Conservation (phyloP, 1,284 basidiomycete genomes). For the Paramarasmius palmivorus region DNA sequence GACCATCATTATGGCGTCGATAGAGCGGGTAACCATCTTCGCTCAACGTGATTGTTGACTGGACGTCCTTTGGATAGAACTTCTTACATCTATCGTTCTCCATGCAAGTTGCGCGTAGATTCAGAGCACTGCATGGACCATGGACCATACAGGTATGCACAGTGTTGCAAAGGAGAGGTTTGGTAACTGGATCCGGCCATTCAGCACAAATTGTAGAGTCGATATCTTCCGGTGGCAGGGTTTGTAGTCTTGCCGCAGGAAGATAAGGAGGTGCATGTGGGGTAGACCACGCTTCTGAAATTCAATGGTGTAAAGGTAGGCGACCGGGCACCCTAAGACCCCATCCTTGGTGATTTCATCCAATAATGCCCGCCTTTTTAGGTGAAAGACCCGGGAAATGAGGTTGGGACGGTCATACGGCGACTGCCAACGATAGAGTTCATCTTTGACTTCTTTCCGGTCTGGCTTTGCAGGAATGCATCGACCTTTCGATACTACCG, state of each 20-base stretch:
- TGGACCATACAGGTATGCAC: conserved; percentile 33
- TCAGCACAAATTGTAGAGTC: conserved; percentile 30
- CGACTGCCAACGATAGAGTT: conserved; percentile 38
- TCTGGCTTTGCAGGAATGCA: conserved; percentile 43
- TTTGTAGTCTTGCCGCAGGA: conserved; percentile 18
- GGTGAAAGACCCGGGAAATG: conserved; percentile 39
- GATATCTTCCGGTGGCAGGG: conserved; percentile 17
- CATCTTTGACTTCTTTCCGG: conserved; percentile 43
- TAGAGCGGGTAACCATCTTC: conserved; percentile 35
- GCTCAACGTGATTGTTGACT: conserved; percentile 26
- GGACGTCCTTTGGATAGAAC: conserved; percentile 33
- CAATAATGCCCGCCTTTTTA: conserved; percentile 33
- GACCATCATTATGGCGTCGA: conserved; percentile 27
- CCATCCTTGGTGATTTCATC: conserved; percentile 31
- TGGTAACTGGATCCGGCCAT: conserved; percentile 16
- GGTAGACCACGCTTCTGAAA: conserved; percentile 51
- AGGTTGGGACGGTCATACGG: conserved; percentile 41
- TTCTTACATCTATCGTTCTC: conserved; percentile 34
- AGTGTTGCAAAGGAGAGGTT: conserved; percentile 26
- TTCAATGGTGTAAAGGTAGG: conserved; percentile 45
- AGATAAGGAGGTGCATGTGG: conserved; percentile 36
- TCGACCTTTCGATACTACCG: conserved; percentile 33
- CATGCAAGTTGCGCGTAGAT: conserved; percentile 30
- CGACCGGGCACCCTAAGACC: conserved; percentile 27
- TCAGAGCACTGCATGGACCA: conserved; percentile 29